These are phyloP conservation scores for Toxicodendron radicans DNA, from an alignment of 345 rosid genomes.

Conservation along the genomic window DNA sequence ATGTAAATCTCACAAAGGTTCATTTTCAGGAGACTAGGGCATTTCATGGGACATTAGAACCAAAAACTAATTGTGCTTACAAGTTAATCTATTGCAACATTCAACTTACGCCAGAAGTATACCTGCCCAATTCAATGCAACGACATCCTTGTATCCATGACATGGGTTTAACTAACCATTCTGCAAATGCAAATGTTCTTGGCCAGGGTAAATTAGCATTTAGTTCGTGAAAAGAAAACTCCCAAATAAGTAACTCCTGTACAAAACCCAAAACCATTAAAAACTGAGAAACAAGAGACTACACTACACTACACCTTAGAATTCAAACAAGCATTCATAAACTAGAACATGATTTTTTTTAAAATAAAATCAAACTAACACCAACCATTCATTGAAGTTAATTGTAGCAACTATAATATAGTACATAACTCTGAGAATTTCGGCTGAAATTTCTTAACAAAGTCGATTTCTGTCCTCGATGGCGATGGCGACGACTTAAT, in stretches of 20 bases:
- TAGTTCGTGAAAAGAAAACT: slow-evolving; percentile 84
- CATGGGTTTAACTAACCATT: slow-evolving; percentile 67
- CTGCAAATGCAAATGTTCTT: slow-evolving; percentile 88
- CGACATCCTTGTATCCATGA: slow-evolving; percentile 45
- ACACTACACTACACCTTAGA: not conserved
- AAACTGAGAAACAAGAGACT: not conserved
- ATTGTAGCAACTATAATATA: no score
- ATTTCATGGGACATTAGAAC: not conserved
- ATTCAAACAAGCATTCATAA: no score
- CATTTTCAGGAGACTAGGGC: not conserved
- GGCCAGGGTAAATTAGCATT: slow-evolving; percentile 99
- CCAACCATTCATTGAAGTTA: no score
- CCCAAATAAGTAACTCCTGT: slow-evolving; percentile 75
- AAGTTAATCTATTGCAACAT: not conserved
- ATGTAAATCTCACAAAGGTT: not conserved
- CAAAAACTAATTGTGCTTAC: not conserved
- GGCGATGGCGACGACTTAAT: no score
- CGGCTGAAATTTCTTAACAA: no score
- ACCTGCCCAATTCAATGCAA: no score
- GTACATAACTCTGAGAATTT: no score
- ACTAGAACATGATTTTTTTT: no score
- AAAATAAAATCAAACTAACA: no score
- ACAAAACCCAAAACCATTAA: no score
- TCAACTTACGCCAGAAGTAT: not conserved
- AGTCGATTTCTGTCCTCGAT: no score